Percentiles rank a stretch among this genome's conserved stretches.
phyloP scores from a whole-genome alignment of 768 basidiomycete genomes.

The Rhizopogon vulgaris region DNA sequence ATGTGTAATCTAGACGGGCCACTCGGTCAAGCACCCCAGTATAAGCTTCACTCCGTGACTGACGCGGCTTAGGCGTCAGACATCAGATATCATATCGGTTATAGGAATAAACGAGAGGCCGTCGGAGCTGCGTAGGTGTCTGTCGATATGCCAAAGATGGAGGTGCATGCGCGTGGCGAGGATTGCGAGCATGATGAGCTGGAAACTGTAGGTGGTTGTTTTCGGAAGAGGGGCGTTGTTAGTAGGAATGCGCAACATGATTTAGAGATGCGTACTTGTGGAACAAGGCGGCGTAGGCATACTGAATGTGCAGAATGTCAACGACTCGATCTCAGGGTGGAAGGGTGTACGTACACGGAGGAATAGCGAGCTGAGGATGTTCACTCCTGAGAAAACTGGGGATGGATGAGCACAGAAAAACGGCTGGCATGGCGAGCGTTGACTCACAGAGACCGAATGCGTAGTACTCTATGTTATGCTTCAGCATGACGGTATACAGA shows the following conservation, averaged over 20 bases:
- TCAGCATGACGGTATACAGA: not conserved
- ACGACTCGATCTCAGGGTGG: not conserved
- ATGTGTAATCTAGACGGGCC: too few species aligned
- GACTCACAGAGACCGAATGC: not conserved
- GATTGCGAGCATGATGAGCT: slow-evolving; percentile 1
- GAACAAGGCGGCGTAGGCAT: not conserved
- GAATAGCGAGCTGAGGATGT: not conserved
- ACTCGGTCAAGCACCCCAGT: too few species aligned
- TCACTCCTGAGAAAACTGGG: not conserved
- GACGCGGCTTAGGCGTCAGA: too few species aligned
- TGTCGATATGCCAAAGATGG: slow-evolving; percentile 2
- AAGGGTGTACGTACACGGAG: not conserved
- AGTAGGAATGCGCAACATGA: not conserved
- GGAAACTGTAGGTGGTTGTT: not conserved
- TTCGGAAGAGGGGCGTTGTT: not conserved
- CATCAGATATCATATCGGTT: not conserved
- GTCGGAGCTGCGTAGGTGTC: not conserved
- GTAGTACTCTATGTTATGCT: not conserved
- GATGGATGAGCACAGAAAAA: not conserved
- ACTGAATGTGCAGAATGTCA: not conserved
- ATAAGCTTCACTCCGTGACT: not conserved
- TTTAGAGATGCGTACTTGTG: not conserved
- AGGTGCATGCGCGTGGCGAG: slow-evolving; percentile 4
- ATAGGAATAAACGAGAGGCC: not conserved
- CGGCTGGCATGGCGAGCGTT: not conserved